phyloP scores from a whole-genome alignment of 2,329 filamentous ascomycete genomes.

The Colletotrichum higginsianum region DNA sequence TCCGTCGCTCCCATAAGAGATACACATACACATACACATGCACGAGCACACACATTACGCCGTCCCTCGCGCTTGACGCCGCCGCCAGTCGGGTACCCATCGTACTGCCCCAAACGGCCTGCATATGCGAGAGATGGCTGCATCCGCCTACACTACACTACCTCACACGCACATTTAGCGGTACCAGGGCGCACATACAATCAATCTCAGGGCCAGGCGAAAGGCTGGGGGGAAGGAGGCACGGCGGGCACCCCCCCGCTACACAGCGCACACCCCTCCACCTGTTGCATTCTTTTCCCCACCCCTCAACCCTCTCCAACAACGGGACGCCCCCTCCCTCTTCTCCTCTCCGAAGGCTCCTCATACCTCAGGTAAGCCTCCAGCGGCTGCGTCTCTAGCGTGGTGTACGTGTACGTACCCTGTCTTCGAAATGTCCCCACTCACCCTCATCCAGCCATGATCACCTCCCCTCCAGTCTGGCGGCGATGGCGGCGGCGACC shows the following conservation, averaged over 20 bases:
- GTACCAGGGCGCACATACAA: slow-evolving; percentile 29
- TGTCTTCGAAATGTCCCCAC: slow-evolving; percentile 13
- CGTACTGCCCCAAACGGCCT: slow-evolving; percentile 39
- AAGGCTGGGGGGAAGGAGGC: slow-evolving; percentile 25
- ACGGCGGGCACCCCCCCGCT: slow-evolving; percentile 35
- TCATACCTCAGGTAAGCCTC: slow-evolving; percentile 30
- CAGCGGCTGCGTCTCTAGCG: slow-evolving; percentile 15
- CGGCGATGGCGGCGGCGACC: slow-evolving; percentile 22
- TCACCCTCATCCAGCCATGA: slow-evolving; percentile 18
- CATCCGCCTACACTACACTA: slow-evolving; percentile 27
- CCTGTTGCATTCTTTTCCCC: slow-evolving; percentile 24
- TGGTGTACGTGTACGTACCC: background rate
- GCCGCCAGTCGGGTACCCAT: slow-evolving; percentile 31
- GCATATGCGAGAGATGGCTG: slow-evolving; percentile 43
- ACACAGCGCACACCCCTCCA: slow-evolving; percentile 35
- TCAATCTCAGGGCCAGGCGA: slow-evolving; percentile 39
- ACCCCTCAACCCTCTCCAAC: slow-evolving; percentile 21
- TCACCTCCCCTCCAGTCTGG: slow-evolving; percentile 23
- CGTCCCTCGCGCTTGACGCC: slow-evolving; percentile 9
- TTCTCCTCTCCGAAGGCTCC: slow-evolving; percentile 20
- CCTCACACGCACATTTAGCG: slow-evolving; percentile 28
- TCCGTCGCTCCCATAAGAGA: background rate
- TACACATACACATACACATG: background rate
- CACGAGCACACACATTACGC: background rate
- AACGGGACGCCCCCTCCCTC: slow-evolving; percentile 29